A percentile compares a stretch with the other conserved stretches of the same genome.
Conservation (phyloP, 2,329 filamentous ascomycete genomes). For the Atkinsonella hypoxylon region DNA sequence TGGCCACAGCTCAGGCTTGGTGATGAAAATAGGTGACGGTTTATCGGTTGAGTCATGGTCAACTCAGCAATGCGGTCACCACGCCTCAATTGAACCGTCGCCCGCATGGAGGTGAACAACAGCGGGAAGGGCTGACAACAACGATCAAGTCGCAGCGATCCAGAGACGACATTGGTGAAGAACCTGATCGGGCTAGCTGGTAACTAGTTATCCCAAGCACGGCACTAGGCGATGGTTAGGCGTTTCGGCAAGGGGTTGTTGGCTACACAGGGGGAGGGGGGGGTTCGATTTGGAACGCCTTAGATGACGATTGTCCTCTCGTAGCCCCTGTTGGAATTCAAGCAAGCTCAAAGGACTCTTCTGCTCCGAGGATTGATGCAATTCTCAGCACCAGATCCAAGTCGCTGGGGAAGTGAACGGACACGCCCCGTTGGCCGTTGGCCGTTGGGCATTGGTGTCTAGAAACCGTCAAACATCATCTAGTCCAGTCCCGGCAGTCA, state of each 20-base stretch:
- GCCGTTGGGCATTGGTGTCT: too few species aligned
- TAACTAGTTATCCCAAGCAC: conserved; percentile 1
- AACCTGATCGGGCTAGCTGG: conserved; percentile 1
- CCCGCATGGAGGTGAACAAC: not conserved
- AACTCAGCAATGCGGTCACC: too few species aligned
- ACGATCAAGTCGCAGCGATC: not conserved
- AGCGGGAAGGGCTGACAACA: not conserved
- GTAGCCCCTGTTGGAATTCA: not conserved
- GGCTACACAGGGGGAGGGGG: not conserved
- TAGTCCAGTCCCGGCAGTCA: too few species aligned
- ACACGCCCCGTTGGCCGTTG: not conserved
- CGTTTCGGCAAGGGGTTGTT: conserved; percentile 2
- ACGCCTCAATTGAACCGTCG: too few species aligned
- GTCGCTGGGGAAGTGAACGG: not conserved
- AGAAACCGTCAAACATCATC: not conserved
- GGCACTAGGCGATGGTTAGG: not conserved
- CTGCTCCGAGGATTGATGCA: not conserved
- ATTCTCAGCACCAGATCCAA: not conserved
- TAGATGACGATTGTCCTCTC: not conserved
- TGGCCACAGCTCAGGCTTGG: not conserved
- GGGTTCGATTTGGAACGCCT: not conserved
- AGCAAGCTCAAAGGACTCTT: not conserved
- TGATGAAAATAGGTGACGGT: too few species aligned
- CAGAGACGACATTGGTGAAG: not conserved
- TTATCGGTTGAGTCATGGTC: too few species aligned